Evolutionary conservation across 2,329 filamentous ascomycete species (phyloP).

Genomic region (Aspergillus sp.): DNA sequence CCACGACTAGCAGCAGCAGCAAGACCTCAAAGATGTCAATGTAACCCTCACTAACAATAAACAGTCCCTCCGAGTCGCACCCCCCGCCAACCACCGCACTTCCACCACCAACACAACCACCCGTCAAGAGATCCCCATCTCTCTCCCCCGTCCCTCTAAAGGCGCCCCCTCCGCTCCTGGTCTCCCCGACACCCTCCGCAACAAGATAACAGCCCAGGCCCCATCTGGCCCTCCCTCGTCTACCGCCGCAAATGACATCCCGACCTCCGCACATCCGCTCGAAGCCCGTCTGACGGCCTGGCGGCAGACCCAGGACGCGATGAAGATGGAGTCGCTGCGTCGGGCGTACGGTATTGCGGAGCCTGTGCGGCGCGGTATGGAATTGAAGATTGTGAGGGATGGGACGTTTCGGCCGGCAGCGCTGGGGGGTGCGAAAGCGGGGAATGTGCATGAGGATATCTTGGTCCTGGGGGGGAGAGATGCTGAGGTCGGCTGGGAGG

Average conservation of each 20-base stretch:
- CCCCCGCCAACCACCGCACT: constrained; percentile 57
- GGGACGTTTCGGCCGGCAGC: constrained; percentile 67
- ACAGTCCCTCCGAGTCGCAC: constrained; percentile 84
- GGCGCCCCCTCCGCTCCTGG: constrained; percentile 85
- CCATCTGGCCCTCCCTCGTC: constrained; percentile 39
- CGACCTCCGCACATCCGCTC: constrained; percentile 75
- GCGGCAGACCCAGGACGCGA: constrained; percentile 76
- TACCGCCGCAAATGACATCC: constrained; percentile 25
- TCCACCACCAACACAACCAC: constrained; percentile 57
- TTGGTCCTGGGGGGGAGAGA: constrained; percentile 62
- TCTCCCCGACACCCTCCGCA: constrained; percentile 85
- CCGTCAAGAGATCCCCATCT: constrained; percentile 40
- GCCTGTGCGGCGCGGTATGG: constrained; percentile 88
- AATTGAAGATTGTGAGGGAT: constrained; percentile 75
- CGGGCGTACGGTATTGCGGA: constrained; percentile 87
- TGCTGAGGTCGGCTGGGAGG: constrained; percentile 77
- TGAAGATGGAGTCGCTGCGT: constrained; percentile 83
- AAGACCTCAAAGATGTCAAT: too few relatives aligned
- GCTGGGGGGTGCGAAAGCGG: constrained; percentile 50
- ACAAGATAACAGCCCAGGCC: constrained; percentile 62
- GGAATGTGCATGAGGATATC: constrained; percentile 81
- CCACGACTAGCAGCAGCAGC: constrained; percentile 4
- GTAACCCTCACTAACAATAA: constrained; percentile 2
- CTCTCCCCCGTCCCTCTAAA: constrained; percentile 48
- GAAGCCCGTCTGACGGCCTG: constrained; percentile 82